Percentiles rank a stretch among this genome's conserved stretches.
phyloP scores from a whole-genome alignment of 1,284 basidiomycete species.

The Tetrapyrgos nigripes region DNA sequence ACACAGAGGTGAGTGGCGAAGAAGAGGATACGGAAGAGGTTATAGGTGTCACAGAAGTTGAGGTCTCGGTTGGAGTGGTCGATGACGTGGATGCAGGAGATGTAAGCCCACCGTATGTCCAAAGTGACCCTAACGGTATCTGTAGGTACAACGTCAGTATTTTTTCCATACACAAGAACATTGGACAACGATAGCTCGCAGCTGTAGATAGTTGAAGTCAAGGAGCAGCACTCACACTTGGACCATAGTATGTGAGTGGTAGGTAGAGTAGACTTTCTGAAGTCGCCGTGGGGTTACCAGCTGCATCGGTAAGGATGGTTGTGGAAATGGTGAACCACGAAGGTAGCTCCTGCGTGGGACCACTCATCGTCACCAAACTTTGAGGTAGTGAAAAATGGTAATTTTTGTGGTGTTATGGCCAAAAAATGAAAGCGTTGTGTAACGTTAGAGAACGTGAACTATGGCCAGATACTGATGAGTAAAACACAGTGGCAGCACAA shows the following conservation, averaged over 20 bases:
- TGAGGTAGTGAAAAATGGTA: neutral
- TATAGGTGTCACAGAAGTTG: slow-evolving; percentile 28
- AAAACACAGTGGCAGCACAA: neutral
- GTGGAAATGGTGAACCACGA: slow-evolving; percentile 67
- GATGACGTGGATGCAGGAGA: slow-evolving; percentile 41
- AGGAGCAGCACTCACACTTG: slow-evolving; percentile 59
- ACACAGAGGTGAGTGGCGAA: too few species aligned
- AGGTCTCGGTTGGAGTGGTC: slow-evolving; percentile 18
- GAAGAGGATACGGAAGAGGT: slow-evolving; percentile 21
- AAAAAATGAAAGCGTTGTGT: slow-evolving; percentile 11
- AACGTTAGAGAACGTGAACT: slow-evolving; percentile 15
- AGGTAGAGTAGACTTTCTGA: slow-evolving; percentile 58
- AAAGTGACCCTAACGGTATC: slow-evolving; percentile 37
- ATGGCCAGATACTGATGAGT: neutral
- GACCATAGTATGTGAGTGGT: slow-evolving; percentile 76
- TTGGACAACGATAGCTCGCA: neutral
- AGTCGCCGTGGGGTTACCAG: slow-evolving; percentile 57
- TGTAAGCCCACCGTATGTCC: slow-evolving; percentile 58
- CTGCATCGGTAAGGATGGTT: slow-evolving; percentile 53
- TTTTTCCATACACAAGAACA: neutral
- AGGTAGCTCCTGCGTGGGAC: slow-evolving; percentile 65
- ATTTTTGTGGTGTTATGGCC: neutral
- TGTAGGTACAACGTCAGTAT: neutral
- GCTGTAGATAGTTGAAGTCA: neutral
- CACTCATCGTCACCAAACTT: slow-evolving; percentile 52